Evolutionary conservation across 495 filamentous ascomycete genomes (phyloP), one percentile per base, ranked within the genome.

Genomic region (Podospora sp.): DNA sequence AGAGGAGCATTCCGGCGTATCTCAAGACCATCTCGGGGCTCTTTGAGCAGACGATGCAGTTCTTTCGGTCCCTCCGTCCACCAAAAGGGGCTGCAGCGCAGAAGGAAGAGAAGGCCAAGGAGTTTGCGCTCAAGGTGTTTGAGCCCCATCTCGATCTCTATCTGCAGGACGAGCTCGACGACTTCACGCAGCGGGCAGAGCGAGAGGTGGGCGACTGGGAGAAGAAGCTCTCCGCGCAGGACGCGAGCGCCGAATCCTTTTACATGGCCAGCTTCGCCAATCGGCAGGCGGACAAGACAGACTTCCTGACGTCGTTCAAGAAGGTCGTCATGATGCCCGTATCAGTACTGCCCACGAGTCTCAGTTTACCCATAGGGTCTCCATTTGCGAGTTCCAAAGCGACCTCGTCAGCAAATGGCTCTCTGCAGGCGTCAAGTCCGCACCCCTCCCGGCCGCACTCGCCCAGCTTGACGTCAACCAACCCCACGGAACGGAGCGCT

Each of bases 271-370:
- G 91, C 73, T 86, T 98, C 73, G 65, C 64, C 25, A 97, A 93
- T 68, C 87, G 96, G 27, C 93, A 97, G 80, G 94, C 92, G 2
- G 96, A 95, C 73, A 99, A 99, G 77, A 88, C 90, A 53, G 96
- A 99, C 76, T 99, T 99, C 72, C 74, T 99, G 69, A 94, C 88
- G 20, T 96, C 93, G 1, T 99, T 99, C 82, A 97, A 93, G 77
- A 98, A 99, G 73, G 95, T 99, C 11, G 92, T 99, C 69, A 96
- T 98, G 91, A 93, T 96, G 88, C 96, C 96, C 24, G 94, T 98
- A 29, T 95, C 92, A 58, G 93, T 94, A 25, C 79, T 98, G 3
- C 92, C 92, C 4, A 83, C 73, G 18, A 73, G 68, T 46, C 61
- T 75, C 18, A 59, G 76, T 6, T 73, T 85, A 59, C 83, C 85